phyloP scores from a whole-genome alignment of 2,329 filamentous ascomycete genomes.

The Coniochaeta ligniaria region DNA sequence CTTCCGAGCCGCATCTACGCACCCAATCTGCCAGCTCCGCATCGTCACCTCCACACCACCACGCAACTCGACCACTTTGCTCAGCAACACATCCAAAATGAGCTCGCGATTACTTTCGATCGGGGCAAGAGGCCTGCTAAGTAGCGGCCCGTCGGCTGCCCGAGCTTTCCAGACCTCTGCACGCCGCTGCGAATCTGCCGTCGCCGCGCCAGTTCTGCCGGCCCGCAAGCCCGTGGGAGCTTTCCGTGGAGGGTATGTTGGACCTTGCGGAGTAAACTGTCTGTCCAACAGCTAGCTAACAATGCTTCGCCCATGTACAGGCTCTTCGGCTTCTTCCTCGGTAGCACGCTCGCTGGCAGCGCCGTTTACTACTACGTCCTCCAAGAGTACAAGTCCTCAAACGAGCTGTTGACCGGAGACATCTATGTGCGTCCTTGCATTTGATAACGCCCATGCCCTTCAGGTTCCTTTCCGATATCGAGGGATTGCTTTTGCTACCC shows the following conservation, averaged over 20 bases:
- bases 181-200: conserved; percentile 30
- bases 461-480: background rate
- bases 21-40: background rate
- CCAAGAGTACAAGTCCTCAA: conserved; percentile 87
- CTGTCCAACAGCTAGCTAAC: conserved; percentile 3
- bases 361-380: conserved; percentile 89
- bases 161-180: conserved; percentile 45
- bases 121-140: conserved; percentile 26
- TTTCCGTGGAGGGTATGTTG: conserved; percentile 52
- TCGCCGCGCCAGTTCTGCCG: conserved; percentile 38
- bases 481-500: background rate
- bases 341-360: conserved; percentile 69
- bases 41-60: background rate
- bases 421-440: conserved; percentile 73
- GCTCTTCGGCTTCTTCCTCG: conserved; percentile 85
- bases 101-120: conserved; percentile 36
- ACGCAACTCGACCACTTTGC: background rate
- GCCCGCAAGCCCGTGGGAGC: conserved; percentile 52
- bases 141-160: conserved; percentile 19
- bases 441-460: conserved; percentile 15
- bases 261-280: background rate
- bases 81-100: conserved; percentile 25
- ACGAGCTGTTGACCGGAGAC: conserved; percentile 89
- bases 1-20: background rate
- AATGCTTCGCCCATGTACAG: conserved; percentile 36